These are phyloP conservation scores for Gonium pectorale DNA, from an alignment of 139 green algal species.

Conservation along the genomic window DNA sequence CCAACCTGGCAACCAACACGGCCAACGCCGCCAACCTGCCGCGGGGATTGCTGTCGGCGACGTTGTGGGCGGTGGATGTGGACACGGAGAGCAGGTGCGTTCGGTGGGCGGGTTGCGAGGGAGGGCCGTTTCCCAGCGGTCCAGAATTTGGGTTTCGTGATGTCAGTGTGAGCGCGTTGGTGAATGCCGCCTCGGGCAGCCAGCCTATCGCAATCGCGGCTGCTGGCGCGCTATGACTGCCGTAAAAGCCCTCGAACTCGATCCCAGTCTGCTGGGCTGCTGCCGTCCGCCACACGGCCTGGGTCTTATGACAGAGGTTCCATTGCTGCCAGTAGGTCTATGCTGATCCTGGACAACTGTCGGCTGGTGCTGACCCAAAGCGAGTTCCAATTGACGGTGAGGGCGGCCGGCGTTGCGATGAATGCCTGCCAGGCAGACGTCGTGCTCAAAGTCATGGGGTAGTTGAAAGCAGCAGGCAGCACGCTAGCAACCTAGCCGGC, in stretches of 20 bases:
- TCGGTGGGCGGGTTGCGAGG: not conserved
- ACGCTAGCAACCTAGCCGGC: no score
- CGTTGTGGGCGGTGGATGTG: conserved; percentile 18
- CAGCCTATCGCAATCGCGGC: no score
- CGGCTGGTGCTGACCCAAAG: not conserved
- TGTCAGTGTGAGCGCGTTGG: no score
- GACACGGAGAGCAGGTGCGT: not conserved
- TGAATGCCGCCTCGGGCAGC: not conserved
- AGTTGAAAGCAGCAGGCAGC: no score
- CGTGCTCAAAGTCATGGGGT: no score
- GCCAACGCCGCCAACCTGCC: not conserved
- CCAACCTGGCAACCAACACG: conserved; percentile 28
- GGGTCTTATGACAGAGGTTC: no score
- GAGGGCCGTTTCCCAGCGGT: not conserved
- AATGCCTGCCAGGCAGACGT: no score
- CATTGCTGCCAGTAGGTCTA: not conserved
- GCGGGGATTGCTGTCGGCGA: not conserved
- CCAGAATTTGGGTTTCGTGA: no score
- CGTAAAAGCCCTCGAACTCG: no score
- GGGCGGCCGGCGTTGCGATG: not conserved
- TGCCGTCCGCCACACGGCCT: no score
- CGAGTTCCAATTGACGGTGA: conserved; percentile 29
- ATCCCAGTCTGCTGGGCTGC: no score
- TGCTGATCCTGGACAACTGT: not conserved
- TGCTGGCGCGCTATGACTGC: no score